Conservation (phyloP, 768 basidiomycete species). For the Boletus patriciae region DNA sequence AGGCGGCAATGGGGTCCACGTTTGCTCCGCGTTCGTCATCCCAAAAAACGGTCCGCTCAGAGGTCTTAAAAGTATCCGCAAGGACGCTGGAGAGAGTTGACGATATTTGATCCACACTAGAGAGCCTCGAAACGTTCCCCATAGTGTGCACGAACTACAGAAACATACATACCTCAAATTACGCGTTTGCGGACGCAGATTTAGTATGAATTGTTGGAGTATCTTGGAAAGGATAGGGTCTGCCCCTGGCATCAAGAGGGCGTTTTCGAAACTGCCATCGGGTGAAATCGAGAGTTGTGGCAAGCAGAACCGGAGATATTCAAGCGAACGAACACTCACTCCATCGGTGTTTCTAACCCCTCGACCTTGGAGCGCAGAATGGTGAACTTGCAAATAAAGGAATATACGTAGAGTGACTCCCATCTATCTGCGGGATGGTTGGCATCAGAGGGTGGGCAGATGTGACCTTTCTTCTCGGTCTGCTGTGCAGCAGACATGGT, state of each 20-base stretch:
- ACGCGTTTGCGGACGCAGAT: slow-evolving; percentile 85
- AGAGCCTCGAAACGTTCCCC: slow-evolving; percentile 33
- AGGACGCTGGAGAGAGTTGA: slow-evolving; percentile 68
- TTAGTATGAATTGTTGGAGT: slow-evolving; percentile 74
- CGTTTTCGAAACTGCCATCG: slow-evolving; percentile 68
- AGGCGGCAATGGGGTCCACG: slow-evolving; percentile 66
- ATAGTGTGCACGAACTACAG: slow-evolving; percentile 24
- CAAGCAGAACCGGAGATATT: slow-evolving; percentile 22
- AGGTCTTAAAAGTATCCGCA: slow-evolving; percentile 67
- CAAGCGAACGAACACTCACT: slow-evolving; percentile 54
- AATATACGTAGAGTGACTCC: slow-evolving; percentile 84
- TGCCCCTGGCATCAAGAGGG: slow-evolving; percentile 68
- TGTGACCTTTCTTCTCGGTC: slow-evolving; percentile 49
- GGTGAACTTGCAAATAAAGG: slow-evolving; percentile 83
- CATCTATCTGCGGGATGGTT: slow-evolving; percentile 79
- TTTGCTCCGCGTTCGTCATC: slow-evolving; percentile 65
- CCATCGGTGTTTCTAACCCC: slow-evolving; percentile 77
- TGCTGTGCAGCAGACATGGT: slow-evolving; percentile 40
- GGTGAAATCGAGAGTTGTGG: slow-evolving; percentile 34
- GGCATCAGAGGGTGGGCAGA: slow-evolving; percentile 59
- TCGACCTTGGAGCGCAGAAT: slow-evolving; percentile 71
- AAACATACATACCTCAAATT: slow-evolving; percentile 70
- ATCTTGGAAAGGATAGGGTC: slow-evolving; percentile 72
- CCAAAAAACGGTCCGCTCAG: slow-evolving; percentile 81
- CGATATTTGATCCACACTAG: slow-evolving; percentile 80